Evolutionary conservation across 306 rosid species (phyloP), one percentile per base, ranked within the genome.

Genomic region (Herpetospermum pedunculosum): DNA sequence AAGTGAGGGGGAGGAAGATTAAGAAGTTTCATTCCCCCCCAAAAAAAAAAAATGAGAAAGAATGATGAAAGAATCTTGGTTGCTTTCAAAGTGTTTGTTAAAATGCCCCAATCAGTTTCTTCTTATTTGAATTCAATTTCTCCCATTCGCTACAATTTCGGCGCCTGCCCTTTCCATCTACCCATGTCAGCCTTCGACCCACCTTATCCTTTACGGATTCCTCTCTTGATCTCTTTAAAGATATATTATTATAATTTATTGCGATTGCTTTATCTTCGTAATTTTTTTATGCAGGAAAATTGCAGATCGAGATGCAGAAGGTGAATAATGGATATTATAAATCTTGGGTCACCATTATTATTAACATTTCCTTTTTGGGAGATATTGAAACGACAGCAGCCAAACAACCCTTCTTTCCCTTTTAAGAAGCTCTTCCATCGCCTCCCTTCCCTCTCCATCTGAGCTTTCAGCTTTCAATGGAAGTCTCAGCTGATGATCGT

Each of bases 401-500:
- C 35, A 8, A 68, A 13, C 75, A 54, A 10, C 75, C 77, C 77
- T 71, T 74, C 79, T 92, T 85, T 83, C 77, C 90, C 88, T 75
- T 72, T 76, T 81, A 84, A 46, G 84, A 79, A 90, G 81, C 77
- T 70, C 34, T 74, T 54, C 65, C 29, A 48, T 73, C 65, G 60
- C 81, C 74, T 77, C 72, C 74, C 52, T 58, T 50, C 19, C 73
- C n/a, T 67, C 71, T 48, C 69, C 76, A 30, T 34, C 14, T 59
- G 78, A 54, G 75, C n/a, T n/a, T n/a, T n/a, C n/a, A 48, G 53
- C 78, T 67, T 55, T 67, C 75, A 34, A 91, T 94, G 99, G 99
- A 88, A 82, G 83, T 71, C 85, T 78, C 92, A 75, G 37, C 76
- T 69, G 47, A 60, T 75, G 96, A 89, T 76, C 97, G 99, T 75